A percentile compares a stretch with the other conserved stretches of the same genome.
Conservation (phyloP, 139 green algal species). For the Closterium sp. region DNA sequence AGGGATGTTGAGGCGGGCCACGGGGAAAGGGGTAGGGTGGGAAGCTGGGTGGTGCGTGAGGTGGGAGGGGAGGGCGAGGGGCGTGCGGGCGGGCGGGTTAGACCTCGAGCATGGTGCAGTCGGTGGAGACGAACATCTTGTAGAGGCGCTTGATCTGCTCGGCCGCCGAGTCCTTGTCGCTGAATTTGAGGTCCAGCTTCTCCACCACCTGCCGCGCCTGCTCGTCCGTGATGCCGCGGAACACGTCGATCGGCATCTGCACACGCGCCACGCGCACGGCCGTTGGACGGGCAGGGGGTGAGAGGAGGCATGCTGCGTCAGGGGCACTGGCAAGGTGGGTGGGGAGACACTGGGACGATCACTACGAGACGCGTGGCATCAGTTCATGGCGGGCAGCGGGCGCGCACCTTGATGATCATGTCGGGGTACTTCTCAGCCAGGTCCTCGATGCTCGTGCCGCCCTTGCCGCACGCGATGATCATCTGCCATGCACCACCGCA, state of each 20-base stretch:
- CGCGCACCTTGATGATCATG: slow-evolving; percentile 87
- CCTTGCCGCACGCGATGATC: slow-evolving; percentile 66
- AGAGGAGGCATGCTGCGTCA: too few relatives aligned
- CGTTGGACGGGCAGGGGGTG: too few relatives aligned
- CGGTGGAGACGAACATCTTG: slow-evolving; percentile 79
- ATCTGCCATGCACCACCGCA: slow-evolving; percentile 39
- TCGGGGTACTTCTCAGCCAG: slow-evolving; percentile 95
- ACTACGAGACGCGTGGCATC: too few relatives aligned
- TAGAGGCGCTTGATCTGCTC: slow-evolving; percentile 92
- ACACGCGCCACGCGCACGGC: background rate
- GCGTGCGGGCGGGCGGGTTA: background rate
- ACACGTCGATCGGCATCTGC: slow-evolving; percentile 82
- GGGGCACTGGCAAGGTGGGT: too few relatives aligned
- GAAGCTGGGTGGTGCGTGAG: too few relatives aligned
- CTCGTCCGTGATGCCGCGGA: slow-evolving; percentile 78
- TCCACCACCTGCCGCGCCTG: slow-evolving; percentile 64
- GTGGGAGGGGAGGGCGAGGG: too few relatives aligned
- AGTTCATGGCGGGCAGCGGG: background rate
- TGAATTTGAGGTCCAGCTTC: slow-evolving; percentile 65
- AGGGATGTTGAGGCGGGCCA: too few relatives aligned
- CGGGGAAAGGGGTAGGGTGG: too few relatives aligned
- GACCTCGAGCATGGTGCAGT: slow-evolving; percentile 97
- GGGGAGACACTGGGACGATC: too few relatives aligned
- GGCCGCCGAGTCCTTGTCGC: slow-evolving; percentile 71
- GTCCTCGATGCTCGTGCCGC: slow-evolving; percentile 96